These are phyloP conservation scores for Pseudopyrenochaeta lycopersici DNA, from an alignment of 2,329 filamentous ascomycete genomes.

Conservation along the genomic window DNA sequence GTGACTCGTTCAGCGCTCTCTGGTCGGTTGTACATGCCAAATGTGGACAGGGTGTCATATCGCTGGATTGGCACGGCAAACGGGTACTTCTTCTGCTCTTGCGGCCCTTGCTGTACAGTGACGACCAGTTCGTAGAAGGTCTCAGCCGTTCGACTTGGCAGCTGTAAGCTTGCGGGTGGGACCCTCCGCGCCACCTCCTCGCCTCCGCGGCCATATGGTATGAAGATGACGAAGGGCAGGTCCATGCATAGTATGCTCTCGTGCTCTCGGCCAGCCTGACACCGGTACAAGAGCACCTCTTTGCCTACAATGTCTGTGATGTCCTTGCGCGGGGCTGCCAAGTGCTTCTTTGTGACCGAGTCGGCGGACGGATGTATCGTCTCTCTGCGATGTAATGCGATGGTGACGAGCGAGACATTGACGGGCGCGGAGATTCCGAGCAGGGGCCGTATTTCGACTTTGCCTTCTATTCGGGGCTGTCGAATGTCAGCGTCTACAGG, in stretches of 20 bases:
- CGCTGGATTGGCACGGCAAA: conserved; percentile 91
- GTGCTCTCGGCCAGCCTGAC: conserved; percentile 81
- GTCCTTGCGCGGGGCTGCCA: conserved; percentile 89
- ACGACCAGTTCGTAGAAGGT: conserved; percentile 98
- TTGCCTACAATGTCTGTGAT: conserved; percentile 93
- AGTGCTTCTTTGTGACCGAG: conserved; percentile 89
- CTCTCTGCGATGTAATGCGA: conserved; percentile 91
- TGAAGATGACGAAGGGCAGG: conserved; percentile 95
- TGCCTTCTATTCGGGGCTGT: conserved; percentile 95
- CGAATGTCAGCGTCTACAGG: conserved; percentile 30
- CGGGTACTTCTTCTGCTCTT: conserved; percentile 86
- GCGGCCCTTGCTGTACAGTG: conserved; percentile 88
- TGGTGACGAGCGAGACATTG: conserved; percentile 89
- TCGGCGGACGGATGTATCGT: conserved; percentile 97
- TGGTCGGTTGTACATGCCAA: conserved; percentile 98
- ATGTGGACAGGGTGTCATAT: conserved; percentile 96
- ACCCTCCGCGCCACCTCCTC: conserved; percentile 90
- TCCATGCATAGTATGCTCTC: conserved; percentile 96
- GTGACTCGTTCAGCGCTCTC: conserved; percentile 85
- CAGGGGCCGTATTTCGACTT: conserved; percentile 92
- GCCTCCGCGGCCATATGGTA: conserved; percentile 90
- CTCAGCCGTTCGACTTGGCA: conserved; percentile 93
- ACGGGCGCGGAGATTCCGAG: conserved; percentile 89
- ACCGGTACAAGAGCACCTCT: conserved; percentile 91
- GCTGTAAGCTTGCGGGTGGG: conserved; percentile 88